Evolutionary conservation across 83 land plant species (phyloP).

Genomic region (Picea engelmannii): DNA sequence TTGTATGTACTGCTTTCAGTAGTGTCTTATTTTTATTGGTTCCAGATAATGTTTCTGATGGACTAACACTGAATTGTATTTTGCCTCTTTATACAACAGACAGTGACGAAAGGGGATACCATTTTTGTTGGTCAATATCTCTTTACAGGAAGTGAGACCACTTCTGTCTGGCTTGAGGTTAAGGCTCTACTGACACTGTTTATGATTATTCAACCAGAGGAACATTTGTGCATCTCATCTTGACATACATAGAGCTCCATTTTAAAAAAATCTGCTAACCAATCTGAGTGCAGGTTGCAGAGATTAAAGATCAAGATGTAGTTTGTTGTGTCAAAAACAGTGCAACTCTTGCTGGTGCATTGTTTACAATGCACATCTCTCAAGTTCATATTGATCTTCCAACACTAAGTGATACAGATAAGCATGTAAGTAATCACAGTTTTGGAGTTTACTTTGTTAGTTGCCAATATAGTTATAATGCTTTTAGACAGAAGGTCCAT

Average conservation of each 20-base stretch:
- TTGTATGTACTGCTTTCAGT: too few relatives aligned
- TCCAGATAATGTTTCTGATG: background rate
- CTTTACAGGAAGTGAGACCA: slow-evolving; percentile 95
- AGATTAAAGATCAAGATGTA: slow-evolving; percentile 72
- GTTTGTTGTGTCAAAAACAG: slow-evolving; percentile 78
- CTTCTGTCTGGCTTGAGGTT: slow-evolving; percentile 96
- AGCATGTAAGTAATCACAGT: slow-evolving; percentile 39
- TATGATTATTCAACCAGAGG: background rate
- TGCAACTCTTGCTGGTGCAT: slow-evolving; percentile 83
- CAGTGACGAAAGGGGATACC: slow-evolving; percentile 80
- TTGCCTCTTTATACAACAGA: slow-evolving; percentile 32
- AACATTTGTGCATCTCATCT: background rate
- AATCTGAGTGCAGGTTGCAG: slow-evolving; percentile 13
- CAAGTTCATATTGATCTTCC: slow-evolving; percentile 80
- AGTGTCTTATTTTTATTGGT: background rate
- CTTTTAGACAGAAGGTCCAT: background rate
- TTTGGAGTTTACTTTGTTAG: background rate
- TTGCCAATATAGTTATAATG: background rate
- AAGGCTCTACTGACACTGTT: background rate
- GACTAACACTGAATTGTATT: background rate
- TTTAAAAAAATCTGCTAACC: background rate
- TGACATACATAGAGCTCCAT: background rate
- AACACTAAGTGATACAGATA: slow-evolving; percentile 79
- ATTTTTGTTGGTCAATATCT: slow-evolving; percentile 92
- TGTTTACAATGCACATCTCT: slow-evolving; percentile 83